Percentiles rank a stretch among this genome's conserved stretches.
phyloP scores from a whole-genome alignment of 2,329 filamentous ascomycete species.

The Camillea tinctor region DNA sequence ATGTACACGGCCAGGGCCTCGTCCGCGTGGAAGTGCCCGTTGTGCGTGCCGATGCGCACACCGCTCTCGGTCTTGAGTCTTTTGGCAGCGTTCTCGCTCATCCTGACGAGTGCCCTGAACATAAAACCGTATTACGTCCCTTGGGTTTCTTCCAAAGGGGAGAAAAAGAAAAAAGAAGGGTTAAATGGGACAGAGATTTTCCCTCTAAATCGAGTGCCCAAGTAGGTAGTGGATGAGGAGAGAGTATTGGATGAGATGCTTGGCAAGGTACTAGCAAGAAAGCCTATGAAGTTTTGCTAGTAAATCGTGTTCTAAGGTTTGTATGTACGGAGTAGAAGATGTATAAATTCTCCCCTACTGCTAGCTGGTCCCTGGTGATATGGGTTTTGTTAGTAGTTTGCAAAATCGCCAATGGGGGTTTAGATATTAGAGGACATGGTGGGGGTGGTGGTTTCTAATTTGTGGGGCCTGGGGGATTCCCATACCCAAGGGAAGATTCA shows the following conservation, averaged over 20 bases:
- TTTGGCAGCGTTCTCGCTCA: conserved; percentile 74
- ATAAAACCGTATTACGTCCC: conserved; percentile 31
- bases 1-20: conserved; percentile 96
- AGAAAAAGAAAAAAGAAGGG: too few species aligned
- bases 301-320: background rate
- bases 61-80: conserved; percentile 70
- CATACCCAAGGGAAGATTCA: background rate
- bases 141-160: too few species aligned
- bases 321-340: background rate
- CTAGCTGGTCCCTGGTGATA: background rate
- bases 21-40: conserved; percentile 97
- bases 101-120: conserved; percentile 45
- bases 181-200: too few species aligned
- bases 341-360: background rate
- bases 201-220: too few species aligned
- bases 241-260: too few species aligned
- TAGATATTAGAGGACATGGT: background rate
- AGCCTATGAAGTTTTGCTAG: background rate
- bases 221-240: too few species aligned
- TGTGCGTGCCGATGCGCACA: conserved; percentile 87
- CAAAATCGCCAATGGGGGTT: background rate
- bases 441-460: background rate
- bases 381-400: background rate
- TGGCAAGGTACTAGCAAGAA: background rate
- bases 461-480: background rate